A percentile compares a stretch with the other conserved stretches of the same genome.
phyloP scores from a whole-genome alignment of 345 rosid species.

The Gossypium australe region DNA sequence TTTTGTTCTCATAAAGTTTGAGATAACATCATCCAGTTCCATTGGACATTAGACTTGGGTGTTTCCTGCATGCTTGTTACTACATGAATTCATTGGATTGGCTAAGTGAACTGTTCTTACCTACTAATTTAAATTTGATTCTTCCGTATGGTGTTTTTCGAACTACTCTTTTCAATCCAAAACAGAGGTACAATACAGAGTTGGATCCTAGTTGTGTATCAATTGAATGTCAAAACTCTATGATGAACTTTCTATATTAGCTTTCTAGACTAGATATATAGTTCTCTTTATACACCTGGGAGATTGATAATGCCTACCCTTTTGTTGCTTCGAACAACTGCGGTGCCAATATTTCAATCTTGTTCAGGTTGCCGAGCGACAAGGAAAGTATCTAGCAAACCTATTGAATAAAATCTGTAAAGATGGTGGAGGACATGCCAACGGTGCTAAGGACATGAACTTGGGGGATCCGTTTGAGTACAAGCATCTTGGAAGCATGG shows the following conservation, averaged over 20 bases:
- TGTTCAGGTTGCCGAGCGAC: conserved; percentile 86
- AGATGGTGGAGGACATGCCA: conserved; percentile 75
- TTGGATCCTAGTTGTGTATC: background rate
- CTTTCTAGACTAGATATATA: background rate
- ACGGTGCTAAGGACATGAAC: conserved; percentile 46
- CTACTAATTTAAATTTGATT: background rate
- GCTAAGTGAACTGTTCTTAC: background rate
- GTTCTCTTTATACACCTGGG: background rate
- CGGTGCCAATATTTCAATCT: background rate
- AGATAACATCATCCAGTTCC: background rate
- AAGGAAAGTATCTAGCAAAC: conserved; percentile 71
- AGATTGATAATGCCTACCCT: background rate
- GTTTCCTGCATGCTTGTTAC: background rate
- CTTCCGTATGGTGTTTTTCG: background rate
- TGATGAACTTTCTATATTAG: background rate
- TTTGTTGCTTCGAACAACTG: background rate
- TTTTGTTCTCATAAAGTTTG: background rate
- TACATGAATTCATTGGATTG: background rate
- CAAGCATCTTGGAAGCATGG: conserved; percentile 96
- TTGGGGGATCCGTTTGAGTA: conserved; percentile 76
- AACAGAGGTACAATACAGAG: background rate
- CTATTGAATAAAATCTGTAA: conserved; percentile 55
- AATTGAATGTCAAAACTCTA: background rate
- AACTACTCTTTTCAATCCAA: background rate
- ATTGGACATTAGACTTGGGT: background rate